Evolutionary conservation across 176 grass and related monocot genomes (phyloP), one percentile per base, ranked within the genome.

Genomic region (Zea luxurians): DNA sequence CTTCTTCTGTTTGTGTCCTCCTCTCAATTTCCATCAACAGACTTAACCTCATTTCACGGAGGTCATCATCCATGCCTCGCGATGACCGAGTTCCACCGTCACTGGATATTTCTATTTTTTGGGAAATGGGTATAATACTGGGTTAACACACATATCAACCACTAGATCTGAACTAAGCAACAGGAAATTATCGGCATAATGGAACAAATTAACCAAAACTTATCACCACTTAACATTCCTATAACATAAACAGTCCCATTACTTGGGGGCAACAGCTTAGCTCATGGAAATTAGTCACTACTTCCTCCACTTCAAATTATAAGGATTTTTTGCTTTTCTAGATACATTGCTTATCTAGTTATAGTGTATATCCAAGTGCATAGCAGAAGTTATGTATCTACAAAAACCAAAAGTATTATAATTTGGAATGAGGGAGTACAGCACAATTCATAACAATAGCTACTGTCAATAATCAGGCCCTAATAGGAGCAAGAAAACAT

Each of bases 11-110:
- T 77, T 89, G 92, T 45, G 89, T 96, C 75, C 88, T 89, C 68
- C 75, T 94, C 64, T 99, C 88, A 53, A 89, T 93, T 83, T 99
- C 96, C 73, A 83, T 93, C 76, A 96, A 74, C 57, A 99, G 47
- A 70, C 74, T 93, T 52, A 96, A 70, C 50, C 87, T 90, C 75
- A 99, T 96, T 85, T 99, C 92, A 89, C 69, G 71, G 52, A 88
- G 49, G 15, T 99, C 92, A 3, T 93, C 88, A 86, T 96, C 92
- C 15, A 86, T 15, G 11, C 49, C 49, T 47, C 74, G 66, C 1
- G 78, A 77, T 54, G 87, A 89, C 68, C 87, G 48, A 73, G 87
- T 53, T 73, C 85, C 75, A 87, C 92, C 86, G 80, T 93, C 90
- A 70, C 88, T 93, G 35, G 92, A 91, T 85, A 92, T 96, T 87